These are phyloP conservation scores for Aspergillus haitiensis DNA, from an alignment of 495 filamentous ascomycete species.

Conservation along the genomic window DNA sequence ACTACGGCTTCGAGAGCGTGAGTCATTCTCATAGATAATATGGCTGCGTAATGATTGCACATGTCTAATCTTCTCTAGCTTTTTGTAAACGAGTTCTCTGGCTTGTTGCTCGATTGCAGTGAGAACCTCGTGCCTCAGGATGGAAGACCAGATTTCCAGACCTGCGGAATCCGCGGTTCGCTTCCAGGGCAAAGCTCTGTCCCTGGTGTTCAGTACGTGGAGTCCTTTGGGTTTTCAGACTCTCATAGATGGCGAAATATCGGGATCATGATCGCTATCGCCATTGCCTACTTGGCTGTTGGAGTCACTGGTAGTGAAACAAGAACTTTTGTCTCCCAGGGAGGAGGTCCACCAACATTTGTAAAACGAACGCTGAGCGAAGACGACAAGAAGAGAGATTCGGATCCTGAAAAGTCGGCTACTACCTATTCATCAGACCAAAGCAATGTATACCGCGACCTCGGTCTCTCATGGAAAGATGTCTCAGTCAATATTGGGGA, in stretches of 20 bases:
- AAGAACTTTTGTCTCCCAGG: slow-evolving; percentile 4
- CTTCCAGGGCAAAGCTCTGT: background rate
- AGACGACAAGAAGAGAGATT: background rate
- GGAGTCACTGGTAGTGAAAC: slow-evolving; percentile 6
- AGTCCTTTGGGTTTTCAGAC: background rate
- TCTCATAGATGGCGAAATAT: slow-evolving; percentile 9
- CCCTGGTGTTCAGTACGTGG: slow-evolving; percentile 3
- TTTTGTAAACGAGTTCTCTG: slow-evolving; percentile 62
- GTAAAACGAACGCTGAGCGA: background rate
- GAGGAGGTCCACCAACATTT: background rate
- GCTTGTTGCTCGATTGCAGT: slow-evolving; percentile 2
- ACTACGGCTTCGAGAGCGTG: slow-evolving; percentile 69
- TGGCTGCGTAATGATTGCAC: background rate
- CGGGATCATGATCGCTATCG: slow-evolving; percentile 12
- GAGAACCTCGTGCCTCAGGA: slow-evolving; percentile 3
- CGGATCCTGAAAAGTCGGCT: slow-evolving; percentile 2
- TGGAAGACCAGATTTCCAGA: slow-evolving; percentile 2
- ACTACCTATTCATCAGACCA: background rate
- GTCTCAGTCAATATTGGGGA: slow-evolving; percentile 24
- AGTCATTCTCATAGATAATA: background rate
- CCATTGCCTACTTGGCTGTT: slow-evolving; percentile 4
- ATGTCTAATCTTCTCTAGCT: background rate
- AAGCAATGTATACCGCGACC: background rate
- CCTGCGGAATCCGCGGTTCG: slow-evolving; percentile 5
- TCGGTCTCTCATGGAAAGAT: slow-evolving; percentile 9